Base-by-base conservation (phyloP, 768 basidiomycete genomes). In the Xerocomellus intermedius region DNA sequence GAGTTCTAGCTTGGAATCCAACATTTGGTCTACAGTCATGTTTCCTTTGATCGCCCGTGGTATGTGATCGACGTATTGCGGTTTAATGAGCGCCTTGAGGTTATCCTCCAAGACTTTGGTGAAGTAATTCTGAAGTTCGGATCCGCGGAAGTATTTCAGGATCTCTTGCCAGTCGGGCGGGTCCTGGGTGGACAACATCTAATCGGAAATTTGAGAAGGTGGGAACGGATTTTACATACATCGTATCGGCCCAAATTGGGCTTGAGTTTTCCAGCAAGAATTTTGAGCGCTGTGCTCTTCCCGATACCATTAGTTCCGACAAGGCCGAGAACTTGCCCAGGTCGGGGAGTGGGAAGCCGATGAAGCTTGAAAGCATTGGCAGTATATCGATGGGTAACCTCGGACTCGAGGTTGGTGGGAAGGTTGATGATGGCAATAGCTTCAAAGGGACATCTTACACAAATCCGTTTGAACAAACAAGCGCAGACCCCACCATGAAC, bases 301-400 rank as follows among this genome's bases (percentile, higher is more conserved):
- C 97, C 97, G 61, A 98, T 99, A 85, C 97, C 97, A 74, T 99
- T 99, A 1, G 96, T 98, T 32, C 97, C 97, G 19, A 98, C 97
- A 37, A 99, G 83, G 60, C 97, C 97, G n/a, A 99, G 82, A 4
- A 99, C 97, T 74, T 98, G 97, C 5, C 97, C 97, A 0, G 97
- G 95, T 54, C 97, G 80, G 35, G 97, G 97, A 32, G 94, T 98
- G 36, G 97, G 97, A 42, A 99, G 82, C 48, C 97, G 89, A 79
- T 98, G 97, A 4, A 99, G 85, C 75, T 99, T 99, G 85, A 99
- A 99, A 4, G 97, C 84, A 71, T 99, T 99, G 59, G 97, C 97
- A 24, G 94, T 87, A 72, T 98, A 99, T 68, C 97, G 89, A 76
- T 99, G 97, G 8, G 97, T 98, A 49, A 98, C 95, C 78, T 97